Conservation (phyloP, 148 eudicot species). For the Rhododendron vialii region DNA sequence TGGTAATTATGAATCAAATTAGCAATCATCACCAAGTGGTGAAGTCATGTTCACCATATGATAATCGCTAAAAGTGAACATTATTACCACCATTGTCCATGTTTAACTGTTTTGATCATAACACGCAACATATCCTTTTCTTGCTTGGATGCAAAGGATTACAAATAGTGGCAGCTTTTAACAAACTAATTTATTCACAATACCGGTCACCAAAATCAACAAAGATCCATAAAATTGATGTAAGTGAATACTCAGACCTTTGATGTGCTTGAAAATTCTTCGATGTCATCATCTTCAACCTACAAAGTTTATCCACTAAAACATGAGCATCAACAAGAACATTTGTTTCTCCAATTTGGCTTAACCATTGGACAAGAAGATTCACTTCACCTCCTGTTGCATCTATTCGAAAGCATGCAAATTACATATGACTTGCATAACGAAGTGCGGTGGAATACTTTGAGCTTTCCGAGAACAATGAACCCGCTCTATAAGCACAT, state of each 20-base stretch:
- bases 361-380: background rate
- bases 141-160: background rate
- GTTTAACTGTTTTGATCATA: background rate
- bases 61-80: background rate
- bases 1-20: background rate
- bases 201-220: background rate
- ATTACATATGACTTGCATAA: background rate
- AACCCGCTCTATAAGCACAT: background rate
- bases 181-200: background rate
- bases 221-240: background rate
- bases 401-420: background rate
- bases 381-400: background rate
- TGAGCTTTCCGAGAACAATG: background rate
- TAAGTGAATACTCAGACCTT: conserved; percentile 31
- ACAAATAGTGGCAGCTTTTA: background rate
- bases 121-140: background rate
- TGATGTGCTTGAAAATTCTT: conserved; percentile 58
- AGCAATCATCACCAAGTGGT: background rate
- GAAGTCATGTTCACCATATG: background rate
- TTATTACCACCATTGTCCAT: background rate
- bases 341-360: background rate
- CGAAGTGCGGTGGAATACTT: background rate
- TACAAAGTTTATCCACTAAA: conserved; percentile 10
- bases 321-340: background rate
- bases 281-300: conserved; percentile 67